A percentile compares a stretch with the other conserved stretches of the same genome.
These are phyloP conservation scores for Globisporangium okanoganense DNA, from an alignment of 352 stramenopile genomes.

Conservation along the genomic window DNA sequence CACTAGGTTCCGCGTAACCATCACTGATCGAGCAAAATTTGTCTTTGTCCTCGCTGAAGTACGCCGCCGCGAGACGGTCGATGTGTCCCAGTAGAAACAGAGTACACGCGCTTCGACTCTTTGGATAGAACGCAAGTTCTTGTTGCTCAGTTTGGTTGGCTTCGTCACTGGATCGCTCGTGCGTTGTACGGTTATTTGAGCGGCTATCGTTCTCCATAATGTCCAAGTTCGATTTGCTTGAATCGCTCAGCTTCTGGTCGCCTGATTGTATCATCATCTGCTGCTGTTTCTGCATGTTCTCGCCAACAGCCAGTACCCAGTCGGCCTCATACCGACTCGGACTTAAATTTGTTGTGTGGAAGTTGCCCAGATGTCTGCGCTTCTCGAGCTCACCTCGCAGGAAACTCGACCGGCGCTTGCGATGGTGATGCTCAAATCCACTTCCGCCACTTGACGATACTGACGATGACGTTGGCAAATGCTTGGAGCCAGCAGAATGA, in stretches of 20 bases:
- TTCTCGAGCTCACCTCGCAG: constrained; percentile 10
- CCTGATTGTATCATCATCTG: too few species aligned
- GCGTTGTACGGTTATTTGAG: background rate
- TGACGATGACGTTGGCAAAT: background rate
- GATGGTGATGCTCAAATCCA: background rate
- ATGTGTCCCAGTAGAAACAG: constrained; percentile 47
- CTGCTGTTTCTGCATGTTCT: constrained; percentile 9
- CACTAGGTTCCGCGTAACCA: background rate
- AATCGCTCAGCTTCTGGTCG: background rate
- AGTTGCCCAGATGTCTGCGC: background rate
- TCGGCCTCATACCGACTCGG: background rate
- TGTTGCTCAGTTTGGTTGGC: background rate
- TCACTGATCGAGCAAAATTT: background rate
- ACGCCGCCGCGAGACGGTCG: constrained; percentile 31
- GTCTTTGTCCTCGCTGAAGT: constrained; percentile 18
- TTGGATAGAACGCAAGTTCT: constrained; percentile 1
- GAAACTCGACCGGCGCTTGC: constrained; percentile 3
- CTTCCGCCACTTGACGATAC: background rate
- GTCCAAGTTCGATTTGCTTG: background rate
- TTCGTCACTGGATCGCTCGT: background rate
- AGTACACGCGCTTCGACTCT: constrained; percentile 13
- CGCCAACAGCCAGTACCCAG: constrained; percentile 13
- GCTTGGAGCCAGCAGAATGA: background rate
- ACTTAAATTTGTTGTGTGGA: too few species aligned
- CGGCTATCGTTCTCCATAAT: background rate